These are phyloP conservation scores for Astrothelium subdiscretum DNA, from an alignment of 495 filamentous ascomycete genomes.

Conservation along the genomic window DNA sequence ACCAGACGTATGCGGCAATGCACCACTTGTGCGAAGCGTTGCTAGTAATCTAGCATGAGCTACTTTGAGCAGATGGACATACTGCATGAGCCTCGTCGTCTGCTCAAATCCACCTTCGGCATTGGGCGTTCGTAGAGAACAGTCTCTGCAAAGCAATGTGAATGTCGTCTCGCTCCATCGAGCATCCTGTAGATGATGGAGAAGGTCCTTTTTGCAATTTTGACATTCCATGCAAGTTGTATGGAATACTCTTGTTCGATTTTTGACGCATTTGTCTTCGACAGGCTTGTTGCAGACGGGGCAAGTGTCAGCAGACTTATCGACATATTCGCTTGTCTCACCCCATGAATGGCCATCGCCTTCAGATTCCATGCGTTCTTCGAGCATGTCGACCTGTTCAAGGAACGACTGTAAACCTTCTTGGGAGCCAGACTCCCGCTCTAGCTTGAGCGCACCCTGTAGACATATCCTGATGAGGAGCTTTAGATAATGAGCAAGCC, in stretches of 20 bases:
- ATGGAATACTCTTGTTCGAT: slow-evolving; percentile 71
- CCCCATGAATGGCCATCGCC: slow-evolving; percentile 59
- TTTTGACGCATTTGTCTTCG: slow-evolving; percentile 78
- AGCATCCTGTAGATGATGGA: slow-evolving; percentile 48
- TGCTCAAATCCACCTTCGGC: slow-evolving; percentile 45
- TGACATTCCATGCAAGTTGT: slow-evolving; percentile 64
- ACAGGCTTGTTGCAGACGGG: slow-evolving; percentile 70
- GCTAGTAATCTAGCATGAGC: slow-evolving; percentile 83
- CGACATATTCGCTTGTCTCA: slow-evolving; percentile 58
- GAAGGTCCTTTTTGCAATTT: slow-evolving; percentile 63
- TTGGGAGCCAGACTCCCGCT: slow-evolving; percentile 62
- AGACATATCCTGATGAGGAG: slow-evolving; percentile 94
- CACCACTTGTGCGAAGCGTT: slow-evolving; percentile 70
- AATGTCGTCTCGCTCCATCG: slow-evolving; percentile 53
- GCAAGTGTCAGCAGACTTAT: slow-evolving; percentile 68
- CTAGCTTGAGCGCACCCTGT: slow-evolving; percentile 82
- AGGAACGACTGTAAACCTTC: slow-evolving; percentile 74
- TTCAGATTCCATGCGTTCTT: slow-evolving; percentile 26
- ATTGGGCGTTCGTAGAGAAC: slow-evolving; percentile 42
- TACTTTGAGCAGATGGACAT: slow-evolving; percentile 82
- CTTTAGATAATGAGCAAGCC: slow-evolving; percentile 95
- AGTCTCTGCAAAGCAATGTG: slow-evolving; percentile 57
- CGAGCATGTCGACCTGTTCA: slow-evolving; percentile 48
- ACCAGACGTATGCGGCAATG: slow-evolving; percentile 63
- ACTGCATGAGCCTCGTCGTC: slow-evolving; percentile 80